phyloP scores from a whole-genome alignment of 257 asterid genomes.

The Avicennia marina region DNA sequence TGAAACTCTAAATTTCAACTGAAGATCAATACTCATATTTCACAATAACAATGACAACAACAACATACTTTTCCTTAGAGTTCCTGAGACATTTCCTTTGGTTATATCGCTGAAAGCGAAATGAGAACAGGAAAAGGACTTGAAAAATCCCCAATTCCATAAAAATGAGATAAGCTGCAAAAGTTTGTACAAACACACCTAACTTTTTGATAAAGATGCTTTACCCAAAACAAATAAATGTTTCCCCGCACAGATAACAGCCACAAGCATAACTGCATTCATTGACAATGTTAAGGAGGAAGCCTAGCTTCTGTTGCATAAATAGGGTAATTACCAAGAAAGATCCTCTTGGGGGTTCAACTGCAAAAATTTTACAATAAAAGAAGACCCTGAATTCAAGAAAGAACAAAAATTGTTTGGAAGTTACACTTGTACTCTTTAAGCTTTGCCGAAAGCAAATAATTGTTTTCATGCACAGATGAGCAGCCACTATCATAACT shows the following conservation, averaged over 20 bases:
- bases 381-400: no score
- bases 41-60: not conserved
- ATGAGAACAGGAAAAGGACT: not conserved
- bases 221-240: not conserved
- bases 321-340: not conserved
- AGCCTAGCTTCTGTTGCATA: no score
- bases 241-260: not conserved
- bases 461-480: no score
- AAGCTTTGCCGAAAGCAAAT: no score
- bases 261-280: not conserved
- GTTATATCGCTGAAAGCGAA: not conserved
- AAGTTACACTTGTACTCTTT: not conserved
- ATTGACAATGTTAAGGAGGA: not conserved
- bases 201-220: not conserved
- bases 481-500: no score
- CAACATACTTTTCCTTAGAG: no score
- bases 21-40: not conserved
- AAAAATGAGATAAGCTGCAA: not conserved
- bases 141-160: not conserved
- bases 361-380: not conserved
- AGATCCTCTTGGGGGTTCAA: not conserved
- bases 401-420: not conserved
- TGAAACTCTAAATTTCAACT: not conserved
- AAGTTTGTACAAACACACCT: not conserved
- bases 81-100: no score